These are phyloP conservation scores for Nigrospora sphaerica DNA, from an alignment of 2,329 filamentous ascomycete species.

Conservation along the genomic window DNA sequence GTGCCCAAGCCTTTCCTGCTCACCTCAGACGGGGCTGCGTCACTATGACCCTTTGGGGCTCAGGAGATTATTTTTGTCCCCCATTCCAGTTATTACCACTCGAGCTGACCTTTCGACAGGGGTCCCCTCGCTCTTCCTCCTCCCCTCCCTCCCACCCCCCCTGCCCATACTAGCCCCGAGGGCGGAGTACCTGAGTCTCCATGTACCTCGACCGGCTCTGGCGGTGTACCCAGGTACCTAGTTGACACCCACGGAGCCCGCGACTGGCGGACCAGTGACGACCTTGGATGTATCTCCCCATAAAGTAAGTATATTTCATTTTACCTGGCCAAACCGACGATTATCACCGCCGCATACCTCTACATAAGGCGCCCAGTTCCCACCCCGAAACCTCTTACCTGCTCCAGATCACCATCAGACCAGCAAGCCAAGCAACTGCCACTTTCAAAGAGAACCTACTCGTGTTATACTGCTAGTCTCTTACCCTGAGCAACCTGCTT, in stretches of 20 bases:
- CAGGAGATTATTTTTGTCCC: constrained; percentile 22
- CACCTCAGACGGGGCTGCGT: constrained; percentile 16
- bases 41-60: constrained; percentile 16
- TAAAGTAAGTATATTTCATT: constrained; percentile 12
- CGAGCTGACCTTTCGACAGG: constrained; percentile 14
- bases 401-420: constrained; percentile 15
- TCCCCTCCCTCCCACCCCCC: no score
- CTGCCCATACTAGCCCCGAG: no score
- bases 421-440: constrained; percentile 4
- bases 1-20: constrained; percentile 9
- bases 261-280: constrained; percentile 8
- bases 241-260: background rate
- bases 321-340: constrained; percentile 11
- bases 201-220: constrained; percentile 13
- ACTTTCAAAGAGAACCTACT: constrained; percentile 7
- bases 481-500: no score
- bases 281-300: constrained; percentile 14
- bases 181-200: constrained; percentile 10
- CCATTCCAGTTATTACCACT: constrained; percentile 5
- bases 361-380: constrained; percentile 22
- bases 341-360: constrained; percentile 11
- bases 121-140: constrained; percentile 2
- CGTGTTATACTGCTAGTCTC: no score
- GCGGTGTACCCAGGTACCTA: constrained; percentile 20
- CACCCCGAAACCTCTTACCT: constrained; percentile 9